A percentile compares a stretch with the other conserved stretches of the same genome.
Evolutionary conservation across 1,284 basidiomycete genomes (phyloP).

Genomic region (Ustanciosporium gigantosporum): DNA sequence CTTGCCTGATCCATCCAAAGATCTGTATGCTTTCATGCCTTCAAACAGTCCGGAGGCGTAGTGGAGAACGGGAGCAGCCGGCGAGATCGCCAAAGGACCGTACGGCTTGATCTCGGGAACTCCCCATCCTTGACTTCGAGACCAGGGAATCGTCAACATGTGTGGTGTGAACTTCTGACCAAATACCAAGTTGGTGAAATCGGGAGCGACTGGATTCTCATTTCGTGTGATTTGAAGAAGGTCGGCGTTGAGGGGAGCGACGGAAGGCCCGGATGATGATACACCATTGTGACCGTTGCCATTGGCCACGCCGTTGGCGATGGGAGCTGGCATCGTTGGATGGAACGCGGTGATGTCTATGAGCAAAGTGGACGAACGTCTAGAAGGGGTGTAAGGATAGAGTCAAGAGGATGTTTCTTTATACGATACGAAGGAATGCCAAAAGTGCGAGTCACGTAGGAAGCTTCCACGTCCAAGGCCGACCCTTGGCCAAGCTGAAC

Average conservation of each 20-base stretch:
- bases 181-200: slow-evolving; percentile 63
- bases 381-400: no score
- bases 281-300: no score
- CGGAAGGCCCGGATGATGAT: slow-evolving; percentile 1
- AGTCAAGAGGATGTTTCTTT: no score
- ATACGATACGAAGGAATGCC: no score
- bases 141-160: slow-evolving; percentile 87
- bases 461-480: no score
- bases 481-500: no score
- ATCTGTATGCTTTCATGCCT: slow-evolving; percentile 49
- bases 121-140: slow-evolving; percentile 74
- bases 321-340: background rate
- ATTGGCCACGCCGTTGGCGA: background rate
- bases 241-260: slow-evolving; percentile 35
- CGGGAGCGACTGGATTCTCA: slow-evolving; percentile 19
- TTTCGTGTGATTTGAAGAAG: slow-evolving; percentile 37
- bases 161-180: slow-evolving; percentile 75
- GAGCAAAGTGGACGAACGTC: no score
- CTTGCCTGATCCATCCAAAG: slow-evolving; percentile 30
- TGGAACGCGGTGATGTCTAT: no score
- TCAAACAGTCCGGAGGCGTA: slow-evolving; percentile 43
- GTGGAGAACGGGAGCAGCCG: slow-evolving; percentile 38
- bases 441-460: no score
- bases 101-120: slow-evolving; percentile 78
- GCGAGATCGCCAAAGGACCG: slow-evolving; percentile 35